Evolutionary conservation across 2,329 filamentous ascomycete genomes (phyloP).

Genomic region (Alternaria sp.): DNA sequence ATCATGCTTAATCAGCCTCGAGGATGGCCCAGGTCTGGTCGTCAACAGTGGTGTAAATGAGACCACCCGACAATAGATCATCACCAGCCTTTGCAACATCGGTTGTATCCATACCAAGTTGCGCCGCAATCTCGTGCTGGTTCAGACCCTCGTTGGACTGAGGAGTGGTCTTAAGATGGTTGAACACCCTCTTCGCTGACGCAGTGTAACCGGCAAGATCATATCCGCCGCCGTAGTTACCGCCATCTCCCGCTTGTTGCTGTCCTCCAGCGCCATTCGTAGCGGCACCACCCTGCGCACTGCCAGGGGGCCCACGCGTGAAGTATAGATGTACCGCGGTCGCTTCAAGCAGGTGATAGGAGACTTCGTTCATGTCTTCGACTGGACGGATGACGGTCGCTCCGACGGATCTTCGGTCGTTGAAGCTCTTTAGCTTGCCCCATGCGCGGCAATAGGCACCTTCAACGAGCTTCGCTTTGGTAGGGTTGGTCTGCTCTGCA

Average conservation of each 20-base stretch:
- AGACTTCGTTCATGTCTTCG: constrained; percentile 87
- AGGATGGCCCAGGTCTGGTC: constrained; percentile 90
- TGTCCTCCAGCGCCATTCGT: constrained; percentile 30
- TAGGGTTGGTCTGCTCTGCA: constrained; percentile 52
- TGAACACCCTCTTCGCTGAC: constrained; percentile 75
- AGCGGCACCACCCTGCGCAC: constrained; percentile 45
- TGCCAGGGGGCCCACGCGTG: constrained; percentile 70
- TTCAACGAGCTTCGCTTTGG: constrained; percentile 65
- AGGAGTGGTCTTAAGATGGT: constrained; percentile 68
- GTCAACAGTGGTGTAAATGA: constrained; percentile 91
- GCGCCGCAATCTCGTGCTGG: constrained; percentile 74
- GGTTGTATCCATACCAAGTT: constrained; percentile 67
- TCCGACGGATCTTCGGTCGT: constrained; percentile 80
- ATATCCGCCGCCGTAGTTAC: constrained; percentile 39
- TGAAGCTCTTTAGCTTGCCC: constrained; percentile 83
- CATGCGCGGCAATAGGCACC: constrained; percentile 85
- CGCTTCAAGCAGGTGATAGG: constrained; percentile 89
- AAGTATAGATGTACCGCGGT: constrained; percentile 87
- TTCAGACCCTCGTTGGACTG: constrained; percentile 85
- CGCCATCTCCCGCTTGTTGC: constrained; percentile 30
- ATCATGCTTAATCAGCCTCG: constrained; percentile 57
- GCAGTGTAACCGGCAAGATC: constrained; percentile 47
- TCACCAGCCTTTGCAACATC: constrained; percentile 81
- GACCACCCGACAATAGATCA: constrained; percentile 73
- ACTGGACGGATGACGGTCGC: constrained; percentile 82